Base-by-base conservation (phyloP, 2,329 filamentous ascomycete genomes). In the Boeremia lycopersici region DNA sequence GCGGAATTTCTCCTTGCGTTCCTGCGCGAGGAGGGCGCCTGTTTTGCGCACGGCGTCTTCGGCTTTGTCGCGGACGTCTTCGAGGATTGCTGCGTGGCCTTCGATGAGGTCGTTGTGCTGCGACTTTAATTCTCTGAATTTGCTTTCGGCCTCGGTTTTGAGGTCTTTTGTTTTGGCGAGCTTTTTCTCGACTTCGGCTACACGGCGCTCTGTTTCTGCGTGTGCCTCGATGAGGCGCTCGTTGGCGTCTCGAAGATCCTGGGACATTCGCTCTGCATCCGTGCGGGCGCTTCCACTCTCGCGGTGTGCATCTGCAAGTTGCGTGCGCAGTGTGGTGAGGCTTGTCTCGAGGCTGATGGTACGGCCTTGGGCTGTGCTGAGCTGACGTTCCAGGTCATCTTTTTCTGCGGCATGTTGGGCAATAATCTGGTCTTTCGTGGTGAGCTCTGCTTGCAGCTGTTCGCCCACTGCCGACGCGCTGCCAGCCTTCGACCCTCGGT, bases 21-120 rank as follows among this genome's bases (percentile, higher is more conserved):
- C 71, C n/a, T 68, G 65, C 23, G 72, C 62, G 4, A 75, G 62
- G 6, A 75, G 55, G 9, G 62, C 58, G 33, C 67, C 67, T 4
- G 67, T 65, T 56, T 73, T 74, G 44, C 69, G 63, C 2, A 75
- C 64, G 3, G 68, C 71, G 39, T 75, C 71, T 50, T 74, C 72
- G 5, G 72, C 72, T 31, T 69, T 75, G 9, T 67, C 62, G 17
- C 69, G 71, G 11, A 73, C 61, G 25, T 69, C 63, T 44, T 69
- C 64, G 25, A 71, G 42, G 36, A 64, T 60, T 2, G 61, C 53
- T 43, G 70, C 63, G 26, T 72, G 64, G 1, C 67, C 61, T 54
- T 71, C 68, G 7, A 59, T 52, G 9, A 71, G 35, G 9, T 69
- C 62, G n/a, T 69, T 56, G 25, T 67, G 64, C 46, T 71, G 64